These are phyloP conservation scores for Cryptococcus amylolentus DNA, from an alignment of 1,284 basidiomycete genomes.

Conservation along the genomic window DNA sequence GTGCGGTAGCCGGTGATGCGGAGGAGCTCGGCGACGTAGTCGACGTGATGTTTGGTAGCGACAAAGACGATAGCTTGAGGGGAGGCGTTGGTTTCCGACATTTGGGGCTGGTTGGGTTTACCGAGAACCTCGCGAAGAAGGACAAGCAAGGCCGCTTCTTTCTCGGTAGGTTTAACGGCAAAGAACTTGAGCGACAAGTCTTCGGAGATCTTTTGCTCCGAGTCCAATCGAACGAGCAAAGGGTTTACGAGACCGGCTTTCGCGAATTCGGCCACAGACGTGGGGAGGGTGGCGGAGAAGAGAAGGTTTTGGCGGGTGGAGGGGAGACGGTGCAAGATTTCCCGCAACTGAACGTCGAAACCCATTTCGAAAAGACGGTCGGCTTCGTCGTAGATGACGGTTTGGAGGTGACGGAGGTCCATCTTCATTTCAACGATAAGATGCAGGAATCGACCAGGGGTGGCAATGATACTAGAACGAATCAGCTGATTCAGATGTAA, in stretches of 20 bases:
- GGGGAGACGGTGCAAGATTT: slow-evolving; percentile 86
- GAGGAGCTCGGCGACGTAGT: slow-evolving; percentile 81
- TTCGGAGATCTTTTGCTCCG: slow-evolving; percentile 90
- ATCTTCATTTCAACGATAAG: slow-evolving; percentile 95
- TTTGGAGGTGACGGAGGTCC: slow-evolving; percentile 81
- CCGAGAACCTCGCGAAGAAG: slow-evolving; percentile 83
- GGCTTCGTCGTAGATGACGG: slow-evolving; percentile 96
- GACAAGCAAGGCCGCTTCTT: slow-evolving; percentile 84
- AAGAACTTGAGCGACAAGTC: slow-evolving; percentile 95
- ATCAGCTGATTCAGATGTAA: background rate
- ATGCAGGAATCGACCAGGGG: slow-evolving; percentile 94
- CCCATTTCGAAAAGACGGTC: slow-evolving; percentile 98
- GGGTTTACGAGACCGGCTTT: slow-evolving; percentile 93
- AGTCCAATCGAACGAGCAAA: slow-evolving; percentile 88
- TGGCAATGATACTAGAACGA: slow-evolving; percentile 77
- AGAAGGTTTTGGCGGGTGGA: slow-evolving; percentile 82
- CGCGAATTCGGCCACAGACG: slow-evolving; percentile 93
- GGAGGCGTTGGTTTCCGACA: slow-evolving; percentile 10
- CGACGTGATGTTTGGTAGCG: slow-evolving; percentile 99
- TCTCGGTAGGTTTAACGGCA: slow-evolving; percentile 86
- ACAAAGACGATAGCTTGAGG: slow-evolving; percentile 94
- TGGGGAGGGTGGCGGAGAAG: slow-evolving; percentile 95
- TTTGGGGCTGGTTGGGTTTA: slow-evolving; percentile 60
- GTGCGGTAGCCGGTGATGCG: slow-evolving; percentile 82
- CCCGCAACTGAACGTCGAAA: slow-evolving; percentile 85